Conservation (phyloP, 352 stramenopile genomes). For the Globisporangium alternatum region DNA sequence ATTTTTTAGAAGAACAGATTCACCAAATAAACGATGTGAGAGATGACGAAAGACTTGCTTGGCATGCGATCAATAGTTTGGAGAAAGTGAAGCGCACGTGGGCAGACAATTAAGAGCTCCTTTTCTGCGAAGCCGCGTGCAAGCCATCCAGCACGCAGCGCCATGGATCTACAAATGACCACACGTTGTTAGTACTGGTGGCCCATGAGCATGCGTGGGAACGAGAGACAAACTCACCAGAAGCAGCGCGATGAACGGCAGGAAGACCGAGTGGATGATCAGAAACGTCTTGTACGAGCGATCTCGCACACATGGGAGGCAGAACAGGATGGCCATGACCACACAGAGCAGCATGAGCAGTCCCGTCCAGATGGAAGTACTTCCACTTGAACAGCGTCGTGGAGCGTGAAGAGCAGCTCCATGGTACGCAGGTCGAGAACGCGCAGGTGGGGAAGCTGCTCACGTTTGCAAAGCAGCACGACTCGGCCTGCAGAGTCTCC, state of each 20-base stretch:
- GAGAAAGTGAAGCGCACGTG: no score
- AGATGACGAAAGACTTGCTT: background rate
- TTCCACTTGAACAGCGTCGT: slow-evolving; percentile 66
- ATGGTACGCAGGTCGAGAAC: slow-evolving; percentile 42
- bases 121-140: no score
- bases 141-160: slow-evolving; percentile 31
- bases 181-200: background rate
- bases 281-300: slow-evolving; percentile 30
- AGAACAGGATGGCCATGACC: slow-evolving; percentile 25
- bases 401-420: no score
- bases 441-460: slow-evolving; percentile 42
- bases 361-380: slow-evolving; percentile 42
- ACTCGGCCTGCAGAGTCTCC: slow-evolving; percentile 4
- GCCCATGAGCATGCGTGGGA: no score
- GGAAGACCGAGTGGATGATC: slow-evolving; percentile 26
- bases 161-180: slow-evolving; percentile 33
- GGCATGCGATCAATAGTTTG: background rate
- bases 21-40: slow-evolving; percentile 1
- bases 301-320: slow-evolving; percentile 16
- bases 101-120: no score
- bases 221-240: slow-evolving; percentile 17
- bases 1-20: slow-evolving; percentile 1
- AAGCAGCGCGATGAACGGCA: slow-evolving; percentile 30
- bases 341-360: slow-evolving; percentile 30
- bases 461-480: slow-evolving; percentile 22